Conservation (phyloP, 352 stramenopile genomes). For the Thalassiosira livingstoniorum region DNA sequence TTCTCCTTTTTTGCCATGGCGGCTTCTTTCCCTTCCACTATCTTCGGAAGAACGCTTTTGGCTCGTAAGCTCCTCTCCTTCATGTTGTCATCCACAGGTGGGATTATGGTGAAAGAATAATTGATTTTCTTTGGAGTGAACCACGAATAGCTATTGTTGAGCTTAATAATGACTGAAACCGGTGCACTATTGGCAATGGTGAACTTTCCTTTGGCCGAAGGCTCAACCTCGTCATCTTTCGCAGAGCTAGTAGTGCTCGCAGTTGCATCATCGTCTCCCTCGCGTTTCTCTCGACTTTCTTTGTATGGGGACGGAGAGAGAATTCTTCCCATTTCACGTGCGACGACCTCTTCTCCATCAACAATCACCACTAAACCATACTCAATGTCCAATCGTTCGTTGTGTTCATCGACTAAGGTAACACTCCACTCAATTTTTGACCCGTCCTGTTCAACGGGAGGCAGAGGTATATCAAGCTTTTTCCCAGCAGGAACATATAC, state of each 20-base stretch:
- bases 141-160: slow-evolving; percentile 53
- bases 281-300: not conserved
- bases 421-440: slow-evolving; percentile 52
- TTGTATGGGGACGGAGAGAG: slow-evolving; percentile 13
- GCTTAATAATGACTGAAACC: slow-evolving; percentile 38
- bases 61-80: slow-evolving; percentile 35
- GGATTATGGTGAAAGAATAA: slow-evolving; percentile 42
- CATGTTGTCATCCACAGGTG: slow-evolving; percentile 47
- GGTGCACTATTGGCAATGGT: slow-evolving; percentile 43
- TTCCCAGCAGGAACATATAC: slow-evolving; percentile 28
- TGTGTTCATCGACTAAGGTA: slow-evolving; percentile 34
- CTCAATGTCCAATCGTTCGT: slow-evolving; percentile 40
- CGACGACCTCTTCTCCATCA: slow-evolving; percentile 38
- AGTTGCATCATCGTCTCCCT: slow-evolving; percentile 14
- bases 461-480: slow-evolving; percentile 42
- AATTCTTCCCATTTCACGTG: slow-evolving; percentile 46
- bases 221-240: not conserved
- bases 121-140: slow-evolving; percentile 46
- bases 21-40: slow-evolving; percentile 30
- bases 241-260: not conserved
- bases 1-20: slow-evolving; percentile 14
- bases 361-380: slow-evolving; percentile 48
- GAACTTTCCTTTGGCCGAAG: slow-evolving; percentile 48
- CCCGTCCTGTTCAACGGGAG: slow-evolving; percentile 39
- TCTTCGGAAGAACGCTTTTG: slow-evolving; percentile 31